Percentiles rank a stretch among this genome's conserved stretches.
Evolutionary conservation across 2,329 filamentous ascomycete species (phyloP).

Genomic region (Nakataea oryzae): DNA sequence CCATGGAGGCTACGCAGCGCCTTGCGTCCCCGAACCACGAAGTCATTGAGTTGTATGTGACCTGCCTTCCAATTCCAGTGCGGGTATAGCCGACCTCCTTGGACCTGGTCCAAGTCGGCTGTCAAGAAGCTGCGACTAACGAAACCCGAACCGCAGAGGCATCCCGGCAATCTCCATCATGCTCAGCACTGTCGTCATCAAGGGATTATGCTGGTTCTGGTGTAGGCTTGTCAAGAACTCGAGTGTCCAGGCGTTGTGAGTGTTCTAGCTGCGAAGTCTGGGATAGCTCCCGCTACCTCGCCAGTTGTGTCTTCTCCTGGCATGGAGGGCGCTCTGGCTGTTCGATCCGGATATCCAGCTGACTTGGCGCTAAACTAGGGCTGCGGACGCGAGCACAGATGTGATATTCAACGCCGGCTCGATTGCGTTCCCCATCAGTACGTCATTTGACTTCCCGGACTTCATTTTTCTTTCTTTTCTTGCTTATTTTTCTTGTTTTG

Average conservation of each 20-base stretch:
- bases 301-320: too few species aligned
- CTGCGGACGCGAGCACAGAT: constrained; percentile 30
- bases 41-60: constrained; percentile 53
- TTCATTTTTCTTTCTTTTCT: not conserved
- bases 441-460: constrained; percentile 11
- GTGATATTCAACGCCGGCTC: constrained; percentile 87
- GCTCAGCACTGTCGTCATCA: constrained; percentile 71
- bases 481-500: not conserved
- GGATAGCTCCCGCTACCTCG: too few species aligned
- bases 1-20: constrained; percentile 56
- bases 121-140: constrained; percentile 1
- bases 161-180: constrained; percentile 69
- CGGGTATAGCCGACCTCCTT: not conserved
- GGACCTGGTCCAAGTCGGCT: not conserved
- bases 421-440: constrained; percentile 71
- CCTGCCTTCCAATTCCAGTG: constrained; percentile 2
- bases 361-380: constrained; percentile 9
- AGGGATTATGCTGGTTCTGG: constrained; percentile 77
- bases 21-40: constrained; percentile 50
- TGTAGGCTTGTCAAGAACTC: constrained; percentile 79
- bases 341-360: not conserved
- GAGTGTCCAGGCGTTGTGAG: constrained; percentile 67
- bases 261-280: constrained; percentile 7
- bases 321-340: not conserved
- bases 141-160: constrained; percentile 24